Conservation (phyloP, 305 asterid species). For the Fraxinus paxiana region DNA sequence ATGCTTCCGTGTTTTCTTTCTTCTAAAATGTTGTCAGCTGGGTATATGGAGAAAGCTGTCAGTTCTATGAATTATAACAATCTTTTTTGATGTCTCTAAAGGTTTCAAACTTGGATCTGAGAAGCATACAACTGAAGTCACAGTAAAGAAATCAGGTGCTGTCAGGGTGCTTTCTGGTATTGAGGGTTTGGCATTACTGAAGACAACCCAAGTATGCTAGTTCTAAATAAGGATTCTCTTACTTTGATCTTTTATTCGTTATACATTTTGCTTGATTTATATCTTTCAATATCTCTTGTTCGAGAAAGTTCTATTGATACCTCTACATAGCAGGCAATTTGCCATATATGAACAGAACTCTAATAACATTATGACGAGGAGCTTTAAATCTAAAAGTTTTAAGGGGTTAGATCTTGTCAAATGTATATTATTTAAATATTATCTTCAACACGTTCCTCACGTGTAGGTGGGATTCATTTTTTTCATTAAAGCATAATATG, state of each 20-base stretch:
- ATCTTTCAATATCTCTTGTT: neutral
- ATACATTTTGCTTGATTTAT: constrained; percentile 10
- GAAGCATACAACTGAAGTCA: constrained; percentile 80
- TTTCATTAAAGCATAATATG: neutral
- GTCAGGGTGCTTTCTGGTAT: constrained; percentile 72
- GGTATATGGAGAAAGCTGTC: neutral
- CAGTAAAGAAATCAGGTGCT: constrained; percentile 55
- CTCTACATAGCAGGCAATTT: neutral
- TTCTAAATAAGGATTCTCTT: constrained; percentile 1
- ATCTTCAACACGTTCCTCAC: neutral
- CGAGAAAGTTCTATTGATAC: neutral
- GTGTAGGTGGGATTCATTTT: neutral
- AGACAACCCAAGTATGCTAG: constrained; percentile 82
- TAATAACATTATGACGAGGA: neutral
- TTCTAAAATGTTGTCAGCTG: neutral
- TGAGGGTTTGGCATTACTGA: constrained; percentile 71
- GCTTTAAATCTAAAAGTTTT: neutral
- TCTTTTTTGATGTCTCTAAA: constrained; percentile 22
- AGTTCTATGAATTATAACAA: neutral
- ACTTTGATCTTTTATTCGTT: neutral
- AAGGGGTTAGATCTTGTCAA: neutral
- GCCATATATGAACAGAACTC: neutral
- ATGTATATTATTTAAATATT: neutral
- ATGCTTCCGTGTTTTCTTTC: neutral
- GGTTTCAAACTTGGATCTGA: constrained; percentile 96